phyloP scores from a whole-genome alignment of 768 basidiomycete genomes.

The Serendipita indica region DNA sequence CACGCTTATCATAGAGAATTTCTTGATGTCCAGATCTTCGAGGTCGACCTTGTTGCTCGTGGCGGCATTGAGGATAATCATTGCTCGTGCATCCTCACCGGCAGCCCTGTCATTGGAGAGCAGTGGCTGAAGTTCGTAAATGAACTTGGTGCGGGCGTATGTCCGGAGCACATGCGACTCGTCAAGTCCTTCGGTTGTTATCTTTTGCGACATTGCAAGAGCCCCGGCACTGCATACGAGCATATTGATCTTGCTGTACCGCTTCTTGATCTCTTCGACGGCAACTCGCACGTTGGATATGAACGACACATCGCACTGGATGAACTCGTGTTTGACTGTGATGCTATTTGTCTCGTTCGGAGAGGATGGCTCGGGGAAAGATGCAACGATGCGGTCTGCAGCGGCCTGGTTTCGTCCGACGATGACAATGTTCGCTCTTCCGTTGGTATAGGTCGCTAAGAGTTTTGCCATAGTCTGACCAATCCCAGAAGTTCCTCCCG shows the following conservation, averaged over 20 bases:
- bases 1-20: slow-evolving; percentile 15
- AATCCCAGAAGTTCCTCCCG: slow-evolving; percentile 12
- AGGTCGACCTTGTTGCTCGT: slow-evolving; percentile 27
- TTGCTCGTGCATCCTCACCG: slow-evolving; percentile 35
- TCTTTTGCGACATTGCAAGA: neutral
- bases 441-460: slow-evolving; percentile 11
- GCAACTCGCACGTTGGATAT: slow-evolving; percentile 15
- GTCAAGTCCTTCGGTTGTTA: slow-evolving; percentile 10
- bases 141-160: slow-evolving; percentile 38
- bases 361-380: slow-evolving; percentile 4
- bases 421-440: slow-evolving; percentile 16
- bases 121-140: slow-evolving; percentile 31
- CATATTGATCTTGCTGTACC: slow-evolving; percentile 14
- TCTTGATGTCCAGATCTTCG: slow-evolving; percentile 39
- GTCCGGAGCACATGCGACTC: slow-evolving; percentile 30
- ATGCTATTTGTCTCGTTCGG: neutral
- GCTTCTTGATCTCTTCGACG: slow-evolving; percentile 9
- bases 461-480: slow-evolving; percentile 9
- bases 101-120: slow-evolving; percentile 30
- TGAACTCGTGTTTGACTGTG: slow-evolving; percentile 20
- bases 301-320: slow-evolving; percentile 18
- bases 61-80: slow-evolving; percentile 30
- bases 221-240: slow-evolving; percentile 11
- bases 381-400: slow-evolving; percentile 15
- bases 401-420: slow-evolving; percentile 14